Conservation (phyloP, 768 basidiomycete genomes). For the Ramaria sp. region DNA sequence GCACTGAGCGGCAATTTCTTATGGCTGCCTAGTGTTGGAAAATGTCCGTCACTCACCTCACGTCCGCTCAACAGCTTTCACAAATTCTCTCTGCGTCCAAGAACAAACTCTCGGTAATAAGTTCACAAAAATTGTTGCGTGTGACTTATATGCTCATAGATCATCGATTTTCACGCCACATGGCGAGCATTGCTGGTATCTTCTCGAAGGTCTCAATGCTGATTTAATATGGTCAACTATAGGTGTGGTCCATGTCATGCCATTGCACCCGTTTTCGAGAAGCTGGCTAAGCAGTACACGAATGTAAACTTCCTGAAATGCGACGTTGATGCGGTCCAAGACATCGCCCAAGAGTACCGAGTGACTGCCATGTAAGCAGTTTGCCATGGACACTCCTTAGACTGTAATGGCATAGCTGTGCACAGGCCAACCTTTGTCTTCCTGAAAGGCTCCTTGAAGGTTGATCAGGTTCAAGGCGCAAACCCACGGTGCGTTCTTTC, state of each 20-base stretch:
- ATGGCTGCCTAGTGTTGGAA: background rate
- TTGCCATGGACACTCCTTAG: conserved; percentile 2
- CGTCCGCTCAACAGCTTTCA: conserved; percentile 53
- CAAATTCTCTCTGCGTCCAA: conserved; percentile 44
- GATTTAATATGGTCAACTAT: conserved; percentile 5
- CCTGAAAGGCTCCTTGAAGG: conserved; percentile 50
- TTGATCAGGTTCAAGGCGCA: conserved; percentile 67
- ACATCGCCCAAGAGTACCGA: conserved; percentile 51
- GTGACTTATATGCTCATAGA: conserved; percentile 26
- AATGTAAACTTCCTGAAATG: conserved; percentile 78
- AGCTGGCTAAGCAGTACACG: conserved; percentile 53
- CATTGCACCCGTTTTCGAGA: conserved; percentile 69
- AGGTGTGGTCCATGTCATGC: conserved; percentile 85
- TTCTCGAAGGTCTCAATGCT: background rate
- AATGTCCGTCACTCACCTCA: conserved; percentile 26
- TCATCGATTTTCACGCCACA: conserved; percentile 80
- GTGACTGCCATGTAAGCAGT: conserved; percentile 61
- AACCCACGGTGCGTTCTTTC: conserved; percentile 40
- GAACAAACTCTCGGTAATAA: conserved; percentile 52
- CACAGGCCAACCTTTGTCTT: conserved; percentile 79
- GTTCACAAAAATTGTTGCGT: background rate
- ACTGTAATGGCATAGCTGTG: background rate
- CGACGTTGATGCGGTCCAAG: conserved; percentile 61
- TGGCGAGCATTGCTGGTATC: conserved; percentile 37
- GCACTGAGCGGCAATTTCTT: too few species aligned